These are phyloP conservation scores for Aspergillaceae sp. DNA, from an alignment of 2,329 filamentous ascomycete species.

Conservation along the genomic window DNA sequence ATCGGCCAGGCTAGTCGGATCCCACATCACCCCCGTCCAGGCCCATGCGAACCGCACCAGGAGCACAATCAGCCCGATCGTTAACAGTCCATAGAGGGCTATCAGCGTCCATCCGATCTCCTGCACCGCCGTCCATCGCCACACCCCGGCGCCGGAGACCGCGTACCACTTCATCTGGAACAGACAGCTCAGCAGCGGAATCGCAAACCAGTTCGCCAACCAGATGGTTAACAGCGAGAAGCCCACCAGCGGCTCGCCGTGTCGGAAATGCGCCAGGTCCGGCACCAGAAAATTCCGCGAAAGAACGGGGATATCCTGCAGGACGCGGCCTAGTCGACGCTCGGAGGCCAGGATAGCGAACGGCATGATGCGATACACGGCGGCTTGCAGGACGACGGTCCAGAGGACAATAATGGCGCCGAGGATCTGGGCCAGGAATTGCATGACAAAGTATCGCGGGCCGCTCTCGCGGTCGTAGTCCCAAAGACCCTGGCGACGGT, in stretches of 20 bases:
- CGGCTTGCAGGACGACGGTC: conserved; percentile 63
- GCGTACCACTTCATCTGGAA: conserved; percentile 61
- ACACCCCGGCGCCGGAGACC: conserved; percentile 49
- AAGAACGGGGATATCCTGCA: conserved; percentile 53
- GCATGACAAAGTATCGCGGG: conserved; percentile 72
- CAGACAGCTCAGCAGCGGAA: conserved; percentile 70
- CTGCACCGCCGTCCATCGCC: conserved; percentile 73
- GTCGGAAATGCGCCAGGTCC: conserved; percentile 57
- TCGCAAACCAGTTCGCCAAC: conserved; percentile 62
- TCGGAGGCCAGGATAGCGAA: conserved; percentile 68
- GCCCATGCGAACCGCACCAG: conserved; percentile 56
- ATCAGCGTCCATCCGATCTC: conserved; percentile 71
- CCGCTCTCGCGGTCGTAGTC: conserved; percentile 62
- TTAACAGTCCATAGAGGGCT: conserved; percentile 60
- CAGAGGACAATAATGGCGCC: conserved; percentile 66
- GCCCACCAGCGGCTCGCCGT: conserved; percentile 60
- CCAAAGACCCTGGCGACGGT: conserved; percentile 55
- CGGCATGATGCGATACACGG: conserved; percentile 68
- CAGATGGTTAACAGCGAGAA: conserved; percentile 62
- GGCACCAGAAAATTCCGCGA: conserved; percentile 61
- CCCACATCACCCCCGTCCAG: conserved; percentile 74
- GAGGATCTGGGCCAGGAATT: conserved; percentile 72
- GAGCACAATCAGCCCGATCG: conserved; percentile 50
- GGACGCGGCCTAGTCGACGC: conserved; percentile 50
- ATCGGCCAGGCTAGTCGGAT: conserved; percentile 72